Percentiles rank a stretch among this genome's conserved stretches.
Evolutionary conservation across 345 rosid species (phyloP).

Genomic region (Syzygium aqueum): DNA sequence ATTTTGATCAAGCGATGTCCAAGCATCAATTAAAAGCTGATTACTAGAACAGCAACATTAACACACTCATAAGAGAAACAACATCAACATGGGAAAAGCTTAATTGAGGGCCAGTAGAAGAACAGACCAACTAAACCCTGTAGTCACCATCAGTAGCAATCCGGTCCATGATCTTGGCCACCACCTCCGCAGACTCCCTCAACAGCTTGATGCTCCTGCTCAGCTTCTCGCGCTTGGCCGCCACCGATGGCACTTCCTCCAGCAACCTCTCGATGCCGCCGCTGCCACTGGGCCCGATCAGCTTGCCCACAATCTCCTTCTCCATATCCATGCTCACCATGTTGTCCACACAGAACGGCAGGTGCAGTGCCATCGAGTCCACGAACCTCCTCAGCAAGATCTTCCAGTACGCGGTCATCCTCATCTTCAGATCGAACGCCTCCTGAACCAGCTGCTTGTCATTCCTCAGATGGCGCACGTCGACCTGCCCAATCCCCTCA

Average conservation of each 20-base stretch:
- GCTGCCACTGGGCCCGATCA: not conserved
- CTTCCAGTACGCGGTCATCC: conserved; percentile 20
- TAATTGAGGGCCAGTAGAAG: no score
- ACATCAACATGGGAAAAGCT: no score
- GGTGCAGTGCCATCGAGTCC: conserved; percentile 12
- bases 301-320: conserved; percentile 1
- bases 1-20: no score
- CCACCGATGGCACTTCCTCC: conserved; percentile 13
- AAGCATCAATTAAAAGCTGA: no score
- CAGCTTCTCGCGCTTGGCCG: conserved; percentile 12
- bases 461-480: not conserved
- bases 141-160: not conserved
- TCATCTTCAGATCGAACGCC: conserved; percentile 22
- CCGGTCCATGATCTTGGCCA: conserved; percentile 5
- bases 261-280: conserved; percentile 9
- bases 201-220: conserved; percentile 10
- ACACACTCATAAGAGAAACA: no score
- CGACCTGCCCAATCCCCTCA: conserved; percentile 7
- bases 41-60: no score
- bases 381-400: conserved; percentile 15
- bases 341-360: not conserved
- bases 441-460: not conserved
- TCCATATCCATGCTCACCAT: conserved; percentile 15
- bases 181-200: conserved; percentile 8
- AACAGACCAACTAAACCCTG: no score